Base-by-base conservation (phyloP, 257 asterid species). In the Orobanche coerulescens region DNA sequence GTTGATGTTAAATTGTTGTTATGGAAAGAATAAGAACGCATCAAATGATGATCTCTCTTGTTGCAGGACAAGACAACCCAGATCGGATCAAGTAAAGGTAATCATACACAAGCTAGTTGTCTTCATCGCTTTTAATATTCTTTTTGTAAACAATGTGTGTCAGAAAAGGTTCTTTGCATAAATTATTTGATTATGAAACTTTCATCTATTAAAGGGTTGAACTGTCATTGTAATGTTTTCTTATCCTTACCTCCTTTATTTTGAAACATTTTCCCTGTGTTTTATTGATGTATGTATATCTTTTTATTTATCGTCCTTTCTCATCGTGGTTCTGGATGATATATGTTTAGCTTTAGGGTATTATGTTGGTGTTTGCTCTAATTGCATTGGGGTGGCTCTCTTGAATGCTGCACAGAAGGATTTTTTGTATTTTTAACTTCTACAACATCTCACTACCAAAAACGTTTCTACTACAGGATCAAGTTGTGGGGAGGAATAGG, bases 51-150 rank as follows among this genome's bases (percentile, higher is more conserved):
- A 3, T 66, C 40, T 67, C 31, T 62, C 22, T 61, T 72, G 16
- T 69, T 81, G 77, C 90, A 91, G 97, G 91, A 77, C 80, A 70
- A 75, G 92, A 71, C 90, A 73, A 74, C 75, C 84, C 55, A 73
- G 67, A 4, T 47, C 68, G 2, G 86, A 79, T 18, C 92, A 65
- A 57, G 63, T 60, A 62, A 81, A 71, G 95, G 96, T 85, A 72
- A 78, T 44, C n/a, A n/a, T n/a, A n/a, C n/a, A n/a, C n/a, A 64
- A 22, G 26, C 14, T 44, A 37, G 52, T 43, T 48, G n/a, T 62
- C 49, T 39, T 53, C 48, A 3, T 5, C 0, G 30, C 34, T 25
- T 42, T 22, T 6, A 25, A 19, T 23, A 46, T 46, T 33, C 51
- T 26, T 30, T 73, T 65, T 34, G n/a, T 47, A 4, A 6, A 36